Evolutionary conservation across 2,329 filamentous ascomycete genomes (phyloP).

Genomic region (Magnaporthales sp.): DNA sequence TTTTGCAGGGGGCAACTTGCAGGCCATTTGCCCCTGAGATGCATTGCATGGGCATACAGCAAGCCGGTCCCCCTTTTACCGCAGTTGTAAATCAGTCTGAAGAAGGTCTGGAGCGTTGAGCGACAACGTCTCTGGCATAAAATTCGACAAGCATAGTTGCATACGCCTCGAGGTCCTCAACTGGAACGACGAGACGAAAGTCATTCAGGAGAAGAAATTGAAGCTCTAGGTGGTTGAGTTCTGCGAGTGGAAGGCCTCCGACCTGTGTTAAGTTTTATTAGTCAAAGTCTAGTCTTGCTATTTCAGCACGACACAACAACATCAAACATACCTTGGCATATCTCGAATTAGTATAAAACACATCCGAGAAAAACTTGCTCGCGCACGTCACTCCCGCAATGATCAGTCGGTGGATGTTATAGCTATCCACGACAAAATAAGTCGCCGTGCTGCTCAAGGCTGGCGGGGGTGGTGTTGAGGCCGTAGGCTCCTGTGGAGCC

Average conservation of each 20-base stretch:
- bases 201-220: constrained; percentile 95
- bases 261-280: constrained; percentile 53
- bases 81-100: background rate
- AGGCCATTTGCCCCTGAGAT: background rate
- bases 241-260: constrained; percentile 80
- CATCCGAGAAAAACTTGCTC: constrained; percentile 98
- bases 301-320: background rate
- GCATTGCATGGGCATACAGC: background rate
- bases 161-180: constrained; percentile 94
- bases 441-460: constrained; percentile 26
- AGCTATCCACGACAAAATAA: constrained; percentile 93
- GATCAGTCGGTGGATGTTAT: constrained; percentile 94
- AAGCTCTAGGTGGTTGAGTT: constrained; percentile 91
- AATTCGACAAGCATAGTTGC: constrained; percentile 98
- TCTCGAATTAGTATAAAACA: constrained; percentile 98
- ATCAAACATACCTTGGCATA: constrained; percentile 78
- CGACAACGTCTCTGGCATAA: constrained; percentile 82
- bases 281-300: background rate
- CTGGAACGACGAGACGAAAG: constrained; percentile 83
- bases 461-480: background rate
- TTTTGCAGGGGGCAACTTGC: background rate
- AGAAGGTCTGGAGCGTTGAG: constrained; percentile 19
- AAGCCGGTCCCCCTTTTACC: background rate
- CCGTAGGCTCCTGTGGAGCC: background rate
- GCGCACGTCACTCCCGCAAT: constrained; percentile 97